Evolutionary conservation across 768 basidiomycete species (phyloP).

Genomic region (Lactarius akahatsu): DNA sequence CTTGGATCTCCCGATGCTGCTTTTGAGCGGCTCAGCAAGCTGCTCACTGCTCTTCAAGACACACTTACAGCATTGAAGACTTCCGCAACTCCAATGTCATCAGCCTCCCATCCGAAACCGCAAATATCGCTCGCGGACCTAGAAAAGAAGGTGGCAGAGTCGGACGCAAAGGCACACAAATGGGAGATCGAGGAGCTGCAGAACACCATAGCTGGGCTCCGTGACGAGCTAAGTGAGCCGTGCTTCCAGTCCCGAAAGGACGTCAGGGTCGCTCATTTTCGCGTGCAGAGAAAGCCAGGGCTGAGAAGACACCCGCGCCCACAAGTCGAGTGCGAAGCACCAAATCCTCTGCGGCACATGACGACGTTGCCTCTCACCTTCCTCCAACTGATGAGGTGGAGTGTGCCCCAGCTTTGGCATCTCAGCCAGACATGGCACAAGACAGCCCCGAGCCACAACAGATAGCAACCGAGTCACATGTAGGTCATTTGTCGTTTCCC

Average conservation of each 20-base stretch:
- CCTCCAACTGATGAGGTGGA: conserved; percentile 42
- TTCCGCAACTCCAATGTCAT: background rate
- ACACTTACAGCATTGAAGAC: conserved; percentile 25
- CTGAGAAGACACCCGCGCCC: conserved; percentile 47
- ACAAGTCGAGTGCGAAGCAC: background rate
- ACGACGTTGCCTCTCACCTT: conserved; percentile 8
- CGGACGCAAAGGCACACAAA: conserved; percentile 33
- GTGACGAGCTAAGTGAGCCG: conserved; percentile 56
- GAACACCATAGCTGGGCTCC: conserved; percentile 49
- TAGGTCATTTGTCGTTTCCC: background rate
- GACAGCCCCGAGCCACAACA: background rate
- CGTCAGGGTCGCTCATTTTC: conserved; percentile 1
- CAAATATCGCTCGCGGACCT: conserved; percentile 20
- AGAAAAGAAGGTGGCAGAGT: conserved; percentile 25
- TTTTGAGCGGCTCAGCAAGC: conserved; percentile 31
- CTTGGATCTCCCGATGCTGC: conserved; percentile 32
- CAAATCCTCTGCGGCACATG: background rate
- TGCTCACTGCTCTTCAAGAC: conserved; percentile 34
- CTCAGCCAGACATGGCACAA: conserved; percentile 3
- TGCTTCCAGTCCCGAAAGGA: background rate
- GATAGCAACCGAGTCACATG: background rate
- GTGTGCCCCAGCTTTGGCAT: conserved; percentile 23
- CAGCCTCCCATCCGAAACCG: conserved; percentile 10
- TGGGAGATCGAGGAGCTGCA: conserved; percentile 53
- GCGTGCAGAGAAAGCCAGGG: conserved; percentile 37